Base-by-base conservation (phyloP, 768 basidiomycete species). In the Termitomyces sp. region DNA sequence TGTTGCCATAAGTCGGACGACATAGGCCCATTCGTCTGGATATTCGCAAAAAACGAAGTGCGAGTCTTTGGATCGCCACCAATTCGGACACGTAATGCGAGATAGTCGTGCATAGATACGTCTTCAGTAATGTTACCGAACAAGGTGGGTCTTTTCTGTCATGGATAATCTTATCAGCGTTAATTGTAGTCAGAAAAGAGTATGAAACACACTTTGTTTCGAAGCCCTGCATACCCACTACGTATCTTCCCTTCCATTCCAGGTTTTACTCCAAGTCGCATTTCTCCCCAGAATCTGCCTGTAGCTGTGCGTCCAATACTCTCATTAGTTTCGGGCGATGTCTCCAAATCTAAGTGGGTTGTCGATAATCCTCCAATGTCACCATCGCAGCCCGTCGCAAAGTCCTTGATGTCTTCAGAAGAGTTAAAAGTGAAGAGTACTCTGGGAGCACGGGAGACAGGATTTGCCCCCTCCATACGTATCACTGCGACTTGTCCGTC, bases 1-100 rank as follows among this genome's bases (percentile, higher is more conserved):
- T 98, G 94, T 66, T 97, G 96, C 87, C 90, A 98, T n/a, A 98
- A 74, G 66, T 96, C 93, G 37, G 84, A 87, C 48, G 84, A 80
- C 47, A 90, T 76, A 43, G 83, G 78, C 0, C 90, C 88, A 50
- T 93, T 88, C 2, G 93, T 96, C 68, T 97, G 94, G 45, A 98
- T 73, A 70, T 98, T 98, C 46, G 93, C 88, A 61, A 88, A 95
- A 76, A 93, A 98, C n/a, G 90, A 85, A 60, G 83, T 83, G 58
- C 84, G 82, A 41, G 88, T 88, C 40, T 81, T 77, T 21, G 85
- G 83, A 59, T 91, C 83, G 2, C 93, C 95, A 24, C 80, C 80
- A 56, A 87, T 81, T 15, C 90, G 85, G 11, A 97, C 71, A 4
- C 90, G 85, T 49, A 98, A 73, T 2, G 85, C 84, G 26, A 98